phyloP scores from a whole-genome alignment of 1,284 basidiomycete genomes.

The Rhizoctonia solani region DNA sequence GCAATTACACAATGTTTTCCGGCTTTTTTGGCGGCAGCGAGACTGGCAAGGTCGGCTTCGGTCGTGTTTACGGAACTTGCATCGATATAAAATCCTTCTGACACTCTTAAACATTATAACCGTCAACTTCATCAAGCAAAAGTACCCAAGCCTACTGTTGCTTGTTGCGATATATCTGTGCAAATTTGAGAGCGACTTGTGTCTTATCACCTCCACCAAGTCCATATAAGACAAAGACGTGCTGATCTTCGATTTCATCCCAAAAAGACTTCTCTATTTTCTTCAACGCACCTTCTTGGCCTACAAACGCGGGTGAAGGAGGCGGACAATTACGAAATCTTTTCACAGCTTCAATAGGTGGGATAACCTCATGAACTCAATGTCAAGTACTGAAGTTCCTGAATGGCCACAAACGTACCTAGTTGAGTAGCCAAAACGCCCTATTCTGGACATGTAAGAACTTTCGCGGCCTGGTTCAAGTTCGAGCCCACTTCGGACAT shows the following conservation, averaged over 20 bases:
- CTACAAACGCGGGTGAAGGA: background rate
- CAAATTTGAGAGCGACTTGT: slow-evolving; percentile 10
- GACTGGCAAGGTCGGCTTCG: background rate
- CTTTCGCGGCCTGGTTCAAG: background rate
- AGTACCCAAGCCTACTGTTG: background rate
- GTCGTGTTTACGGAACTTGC: slow-evolving; percentile 2
- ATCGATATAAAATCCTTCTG: slow-evolving; percentile 22
- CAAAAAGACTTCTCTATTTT: background rate
- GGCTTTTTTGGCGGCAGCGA: background rate
- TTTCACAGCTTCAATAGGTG: background rate
- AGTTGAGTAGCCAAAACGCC: background rate
- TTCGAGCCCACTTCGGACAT: background rate
- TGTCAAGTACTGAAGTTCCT: too few relatives aligned
- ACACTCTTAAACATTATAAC: background rate
- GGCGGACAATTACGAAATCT: background rate
- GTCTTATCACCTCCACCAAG: slow-evolving; percentile 18
- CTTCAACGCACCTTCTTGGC: background rate
- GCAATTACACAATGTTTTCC: background rate
- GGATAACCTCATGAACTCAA: background rate
- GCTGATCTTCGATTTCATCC: background rate
- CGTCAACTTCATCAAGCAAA: background rate
- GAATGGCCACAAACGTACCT: background rate
- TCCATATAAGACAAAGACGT: slow-evolving; percentile 9
- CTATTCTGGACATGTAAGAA: background rate
- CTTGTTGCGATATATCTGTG: background rate